A percentile compares a stretch with the other conserved stretches of the same genome.
phyloP scores from a whole-genome alignment of 192 early-diverging fungal genomes.

The Bifiguratus adelaidae region DNA sequence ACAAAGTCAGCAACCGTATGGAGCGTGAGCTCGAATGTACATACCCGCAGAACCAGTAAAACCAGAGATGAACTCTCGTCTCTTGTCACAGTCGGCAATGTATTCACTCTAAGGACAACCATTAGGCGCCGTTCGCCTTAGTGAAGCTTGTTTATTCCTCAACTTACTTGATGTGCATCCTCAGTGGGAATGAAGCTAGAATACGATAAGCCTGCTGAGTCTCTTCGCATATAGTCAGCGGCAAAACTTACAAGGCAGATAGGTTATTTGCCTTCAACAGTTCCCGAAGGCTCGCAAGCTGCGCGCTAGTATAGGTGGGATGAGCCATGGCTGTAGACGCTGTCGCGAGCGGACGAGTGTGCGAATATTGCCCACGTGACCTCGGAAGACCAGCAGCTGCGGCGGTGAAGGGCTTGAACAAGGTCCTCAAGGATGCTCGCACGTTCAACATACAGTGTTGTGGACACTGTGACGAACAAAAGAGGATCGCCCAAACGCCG shows the following conservation, averaged over 20 bases:
- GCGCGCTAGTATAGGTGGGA: too few relatives aligned
- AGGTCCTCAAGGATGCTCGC: too few relatives aligned
- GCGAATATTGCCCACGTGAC: too few relatives aligned
- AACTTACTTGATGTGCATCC: conserved; percentile 86
- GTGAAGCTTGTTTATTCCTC: not conserved
- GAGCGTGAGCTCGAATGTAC: not conserved
- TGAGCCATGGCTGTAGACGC: too few relatives aligned
- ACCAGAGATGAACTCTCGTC: conserved; percentile 86
- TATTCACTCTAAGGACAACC: conserved; percentile 78
- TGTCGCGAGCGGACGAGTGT: too few relatives aligned
- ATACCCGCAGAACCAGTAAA: conserved; percentile 96
- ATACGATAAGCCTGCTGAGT: conserved; percentile 1
- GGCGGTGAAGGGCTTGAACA: too few relatives aligned
- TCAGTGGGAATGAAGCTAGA: conserved; percentile 84
- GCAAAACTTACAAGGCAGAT: not conserved
- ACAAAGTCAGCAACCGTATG: not conserved
- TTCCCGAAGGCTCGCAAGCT: too few relatives aligned
- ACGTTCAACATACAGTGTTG: too few relatives aligned
- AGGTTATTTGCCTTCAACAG: conserved; percentile 3
- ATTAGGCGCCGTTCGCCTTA: too few relatives aligned
- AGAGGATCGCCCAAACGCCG: too few relatives aligned
- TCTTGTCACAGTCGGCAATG: conserved; percentile 77
- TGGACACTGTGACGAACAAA: too few relatives aligned
- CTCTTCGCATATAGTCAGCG: not conserved
- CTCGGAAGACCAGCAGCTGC: too few relatives aligned